Evolutionary conservation across 225 moss, liverwort and hornwort species (phyloP).

Genomic region (Physcomitrellopsis africana): DNA sequence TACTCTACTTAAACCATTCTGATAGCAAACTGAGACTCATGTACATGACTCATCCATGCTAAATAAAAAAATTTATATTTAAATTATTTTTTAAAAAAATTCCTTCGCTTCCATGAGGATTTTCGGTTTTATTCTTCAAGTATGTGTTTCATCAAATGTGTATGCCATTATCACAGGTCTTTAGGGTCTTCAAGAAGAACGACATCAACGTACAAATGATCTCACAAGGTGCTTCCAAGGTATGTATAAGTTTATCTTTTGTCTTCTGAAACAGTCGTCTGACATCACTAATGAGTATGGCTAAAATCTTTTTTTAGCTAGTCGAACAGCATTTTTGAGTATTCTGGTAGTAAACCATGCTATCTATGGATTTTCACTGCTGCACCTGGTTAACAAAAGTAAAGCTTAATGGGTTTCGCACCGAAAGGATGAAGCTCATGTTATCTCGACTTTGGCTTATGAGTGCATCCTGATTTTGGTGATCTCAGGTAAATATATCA

Average conservation of each 20-base stretch:
- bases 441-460: slow-evolving; percentile 19
- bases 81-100: neutral
- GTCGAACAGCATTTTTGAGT: neutral
- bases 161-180: slow-evolving; percentile 53
- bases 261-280: neutral
- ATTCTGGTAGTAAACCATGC: no score
- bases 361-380: neutral
- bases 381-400: neutral
- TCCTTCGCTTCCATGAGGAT: neutral
- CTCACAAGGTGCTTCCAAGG: slow-evolving; percentile 98
- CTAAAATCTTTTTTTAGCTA: neutral
- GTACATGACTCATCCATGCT: neutral
- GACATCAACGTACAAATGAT: slow-evolving; percentile 98
- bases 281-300: neutral
- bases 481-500: slow-evolving; percentile 81
- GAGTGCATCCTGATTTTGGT: neutral
- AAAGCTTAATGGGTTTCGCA: neutral
- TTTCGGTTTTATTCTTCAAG: no score
- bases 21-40: neutral
- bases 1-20: slow-evolving; percentile 23
- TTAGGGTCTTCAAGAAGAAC: slow-evolving; percentile 74
- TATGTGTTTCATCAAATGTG: neutral
- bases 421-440: neutral
- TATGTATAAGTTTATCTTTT: slow-evolving; percentile 32
- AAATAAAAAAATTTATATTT: slow-evolving; percentile 17